Percentiles rank a stretch among this genome's conserved stretches.
Evolutionary conservation across 805 yeast species (phyloP).

Genomic region (Candida coquimbonensis): DNA sequence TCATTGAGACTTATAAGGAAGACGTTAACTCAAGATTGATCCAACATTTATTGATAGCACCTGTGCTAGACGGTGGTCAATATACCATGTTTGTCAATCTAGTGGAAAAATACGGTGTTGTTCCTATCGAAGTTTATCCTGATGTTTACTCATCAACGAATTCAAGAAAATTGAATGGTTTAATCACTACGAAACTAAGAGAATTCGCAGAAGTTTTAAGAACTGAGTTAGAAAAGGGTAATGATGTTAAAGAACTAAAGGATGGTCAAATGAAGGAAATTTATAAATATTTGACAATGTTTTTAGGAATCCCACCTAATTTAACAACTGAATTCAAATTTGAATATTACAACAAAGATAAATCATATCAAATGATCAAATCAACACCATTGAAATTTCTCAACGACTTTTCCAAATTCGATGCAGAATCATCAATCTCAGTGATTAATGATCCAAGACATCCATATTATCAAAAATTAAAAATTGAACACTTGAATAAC

Average conservation of each 20-base stretch:
- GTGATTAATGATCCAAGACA: slow-evolving; percentile 81
- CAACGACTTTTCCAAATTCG: slow-evolving; percentile 42
- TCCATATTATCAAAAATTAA: slow-evolving; percentile 51
- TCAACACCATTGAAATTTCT: slow-evolving; percentile 66
- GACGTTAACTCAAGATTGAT: slow-evolving; percentile 65
- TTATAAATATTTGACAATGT: slow-evolving; percentile 57
- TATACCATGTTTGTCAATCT: slow-evolving; percentile 77
- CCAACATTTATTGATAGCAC: slow-evolving; percentile 56
- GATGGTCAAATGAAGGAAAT: slow-evolving; percentile 53
- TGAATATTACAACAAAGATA: slow-evolving; percentile 72
- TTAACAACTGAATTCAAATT: slow-evolving; percentile 61
- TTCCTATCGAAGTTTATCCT: slow-evolving; percentile 68
- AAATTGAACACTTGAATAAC: slow-evolving; percentile 71
- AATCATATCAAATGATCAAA: slow-evolving; percentile 38
- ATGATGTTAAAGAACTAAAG: slow-evolving; percentile 26
- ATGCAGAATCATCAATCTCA: slow-evolving; percentile 50
- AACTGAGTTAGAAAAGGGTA: slow-evolving; percentile 10
- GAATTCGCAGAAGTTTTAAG: slow-evolving; percentile 73
- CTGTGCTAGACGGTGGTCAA: slow-evolving; percentile 83
- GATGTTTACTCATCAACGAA: slow-evolving; percentile 54
- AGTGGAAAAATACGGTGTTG: slow-evolving; percentile 72
- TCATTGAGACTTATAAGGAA: slow-evolving; percentile 60
- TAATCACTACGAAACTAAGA: slow-evolving; percentile 63
- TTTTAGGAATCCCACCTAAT: slow-evolving; percentile 74
- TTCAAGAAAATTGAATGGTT: slow-evolving; percentile 45